Evolutionary conservation across 305 asterid species (phyloP).

Genomic region (Ajuga reptans): DNA sequence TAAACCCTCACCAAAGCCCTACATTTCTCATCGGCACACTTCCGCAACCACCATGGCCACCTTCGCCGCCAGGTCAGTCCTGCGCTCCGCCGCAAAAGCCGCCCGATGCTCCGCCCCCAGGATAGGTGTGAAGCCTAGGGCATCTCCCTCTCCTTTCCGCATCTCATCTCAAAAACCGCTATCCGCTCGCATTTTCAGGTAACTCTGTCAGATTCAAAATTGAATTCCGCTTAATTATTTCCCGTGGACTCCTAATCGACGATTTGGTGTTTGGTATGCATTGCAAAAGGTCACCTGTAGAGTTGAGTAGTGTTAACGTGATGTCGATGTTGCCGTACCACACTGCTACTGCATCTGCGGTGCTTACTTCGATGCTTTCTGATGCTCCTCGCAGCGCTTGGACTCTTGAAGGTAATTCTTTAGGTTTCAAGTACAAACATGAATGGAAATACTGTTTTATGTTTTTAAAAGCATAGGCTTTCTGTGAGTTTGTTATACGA

Average conservation of each 20-base stretch:
- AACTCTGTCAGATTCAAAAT: not conserved
- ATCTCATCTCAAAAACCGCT: constrained; percentile 56
- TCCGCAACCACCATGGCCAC: constrained; percentile 44
- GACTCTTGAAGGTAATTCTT: constrained; percentile 67
- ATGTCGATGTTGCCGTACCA: constrained; percentile 84
- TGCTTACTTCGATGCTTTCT: constrained; percentile 89
- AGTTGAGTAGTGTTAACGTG: constrained; percentile 55
- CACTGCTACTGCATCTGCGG: constrained; percentile 81
- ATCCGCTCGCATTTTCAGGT: constrained; percentile 77
- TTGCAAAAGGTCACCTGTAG: constrained; percentile 64
- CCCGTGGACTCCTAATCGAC: not conserved
- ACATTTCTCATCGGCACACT: not conserved
- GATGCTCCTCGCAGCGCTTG: constrained; percentile 73
- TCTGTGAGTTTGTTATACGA: not conserved
- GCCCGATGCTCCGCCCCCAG: constrained; percentile 45
- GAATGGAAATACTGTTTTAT: not conserved
- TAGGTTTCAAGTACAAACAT: not conserved
- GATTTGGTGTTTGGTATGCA: constrained; percentile 1
- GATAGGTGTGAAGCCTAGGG: constrained; percentile 42
- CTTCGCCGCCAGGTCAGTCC: constrained; percentile 55
- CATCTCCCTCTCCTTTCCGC: constrained; percentile 57
- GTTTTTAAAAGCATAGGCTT: not conserved
- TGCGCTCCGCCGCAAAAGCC: constrained; percentile 55
- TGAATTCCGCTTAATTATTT: not conserved
- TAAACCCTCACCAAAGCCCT: constrained; percentile 41